Conservation (phyloP, 2,329 filamentous ascomycete species). For the Dothidotthia symphoricarpi region DNA sequence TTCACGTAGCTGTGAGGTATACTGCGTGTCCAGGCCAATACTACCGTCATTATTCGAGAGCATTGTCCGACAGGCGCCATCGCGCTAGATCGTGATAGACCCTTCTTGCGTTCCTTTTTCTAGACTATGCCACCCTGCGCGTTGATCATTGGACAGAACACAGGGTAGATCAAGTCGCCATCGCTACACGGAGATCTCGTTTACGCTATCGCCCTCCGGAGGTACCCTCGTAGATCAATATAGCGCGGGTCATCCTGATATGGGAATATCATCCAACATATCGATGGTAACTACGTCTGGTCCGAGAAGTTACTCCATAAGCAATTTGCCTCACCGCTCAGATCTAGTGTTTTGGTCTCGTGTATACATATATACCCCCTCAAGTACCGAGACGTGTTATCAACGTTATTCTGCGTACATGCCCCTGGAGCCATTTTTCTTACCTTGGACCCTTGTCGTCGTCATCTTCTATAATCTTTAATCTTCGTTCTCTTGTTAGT, state of each 20-base stretch:
- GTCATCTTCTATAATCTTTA: constrained; percentile 6
- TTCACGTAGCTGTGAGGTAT: constrained; percentile 23
- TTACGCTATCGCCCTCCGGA: constrained; percentile 21
- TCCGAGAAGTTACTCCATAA: constrained; percentile 26
- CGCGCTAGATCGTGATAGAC: constrained; percentile 32
- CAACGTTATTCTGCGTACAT: constrained; percentile 24
- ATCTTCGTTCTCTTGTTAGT: constrained; percentile 3
- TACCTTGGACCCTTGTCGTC: constrained; percentile 14
- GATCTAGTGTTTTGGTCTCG: constrained; percentile 20
- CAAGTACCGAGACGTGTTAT: constrained; percentile 27
- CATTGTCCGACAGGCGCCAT: constrained; percentile 31
- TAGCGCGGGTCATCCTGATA: constrained; percentile 26
- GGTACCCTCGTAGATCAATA: constrained; percentile 24
- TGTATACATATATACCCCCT: constrained; percentile 37
- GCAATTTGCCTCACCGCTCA: constrained; percentile 38
- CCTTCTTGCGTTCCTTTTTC: constrained; percentile 34
- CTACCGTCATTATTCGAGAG: constrained; percentile 29
- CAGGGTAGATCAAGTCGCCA: constrained; percentile 21
- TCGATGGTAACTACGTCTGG: constrained; percentile 21
- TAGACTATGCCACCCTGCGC: constrained; percentile 25
- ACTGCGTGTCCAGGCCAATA: constrained; percentile 26
- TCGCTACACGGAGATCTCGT: constrained; percentile 25
- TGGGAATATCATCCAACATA: constrained; percentile 33
- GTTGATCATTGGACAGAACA: constrained; percentile 25
- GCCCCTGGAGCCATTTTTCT: constrained; percentile 13